Conservation (phyloP, 169 alveolate species). For the Ichthyophthirius multifiliis region DNA sequence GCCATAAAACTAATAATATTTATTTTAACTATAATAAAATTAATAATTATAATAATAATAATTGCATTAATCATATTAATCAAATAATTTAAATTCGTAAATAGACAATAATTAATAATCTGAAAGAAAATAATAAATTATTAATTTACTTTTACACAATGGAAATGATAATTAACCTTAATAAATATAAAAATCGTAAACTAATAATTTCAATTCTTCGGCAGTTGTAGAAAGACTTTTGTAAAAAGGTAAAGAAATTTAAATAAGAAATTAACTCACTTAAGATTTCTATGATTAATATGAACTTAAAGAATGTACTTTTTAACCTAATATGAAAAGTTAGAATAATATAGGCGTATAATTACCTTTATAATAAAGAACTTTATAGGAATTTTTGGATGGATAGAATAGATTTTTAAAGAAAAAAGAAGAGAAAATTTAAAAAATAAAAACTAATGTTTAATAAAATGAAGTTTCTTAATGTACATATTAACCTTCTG, state of each 20-base stretch:
- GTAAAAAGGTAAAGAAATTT: neutral
- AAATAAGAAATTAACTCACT: neutral
- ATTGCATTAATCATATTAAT: too few relatives aligned
- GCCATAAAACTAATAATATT: too few relatives aligned
- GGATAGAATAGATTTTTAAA: neutral
- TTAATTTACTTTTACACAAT: too few relatives aligned
- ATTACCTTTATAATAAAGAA: neutral
- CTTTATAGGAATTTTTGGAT: neutral
- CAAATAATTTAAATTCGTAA: too few relatives aligned
- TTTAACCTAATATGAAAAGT: conserved; percentile 44
- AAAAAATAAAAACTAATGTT: neutral
- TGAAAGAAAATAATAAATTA: too few relatives aligned
- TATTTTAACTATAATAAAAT: too few relatives aligned
- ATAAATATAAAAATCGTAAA: too few relatives aligned
- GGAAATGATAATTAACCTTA: too few relatives aligned
- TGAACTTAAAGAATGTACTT: conserved; percentile 49
- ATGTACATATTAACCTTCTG: neutral
- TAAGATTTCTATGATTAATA: conserved; percentile 14
- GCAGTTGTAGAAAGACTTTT: neutral
- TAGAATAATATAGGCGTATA: neutral
- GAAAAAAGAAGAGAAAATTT: neutral
- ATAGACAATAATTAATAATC: too few relatives aligned
- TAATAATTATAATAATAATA: too few relatives aligned
- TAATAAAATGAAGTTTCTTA: neutral
- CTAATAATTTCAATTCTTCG: too few relatives aligned